Conservation (phyloP, 345 rosid species). For the Psidium friedrichsthalianum region DNA sequence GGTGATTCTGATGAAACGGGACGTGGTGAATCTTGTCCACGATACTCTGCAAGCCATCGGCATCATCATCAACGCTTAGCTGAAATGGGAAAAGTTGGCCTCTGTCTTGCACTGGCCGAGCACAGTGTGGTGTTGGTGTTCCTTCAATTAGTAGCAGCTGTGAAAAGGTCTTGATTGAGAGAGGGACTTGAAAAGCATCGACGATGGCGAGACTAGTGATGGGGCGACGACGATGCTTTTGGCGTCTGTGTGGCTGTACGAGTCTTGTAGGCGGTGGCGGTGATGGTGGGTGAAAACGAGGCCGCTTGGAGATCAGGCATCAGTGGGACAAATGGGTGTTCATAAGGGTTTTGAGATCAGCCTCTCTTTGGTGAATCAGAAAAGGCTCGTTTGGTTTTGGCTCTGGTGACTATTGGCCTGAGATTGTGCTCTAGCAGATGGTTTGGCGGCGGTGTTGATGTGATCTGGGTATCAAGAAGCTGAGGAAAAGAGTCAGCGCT, state of each 20-base stretch:
- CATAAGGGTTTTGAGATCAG: slow-evolving; percentile 36
- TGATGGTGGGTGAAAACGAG: slow-evolving; percentile 3
- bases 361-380: slow-evolving; percentile 20
- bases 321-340: slow-evolving; percentile 20
- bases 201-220: slow-evolving; percentile 7
- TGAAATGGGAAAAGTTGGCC: slow-evolving; percentile 33
- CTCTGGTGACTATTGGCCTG: slow-evolving; percentile 4
- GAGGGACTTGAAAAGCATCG: slow-evolving; percentile 40
- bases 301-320: slow-evolving; percentile 7
- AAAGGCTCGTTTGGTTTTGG: slow-evolving; percentile 12
- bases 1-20: slow-evolving; percentile 13
- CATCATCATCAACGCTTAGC: slow-evolving; percentile 2
- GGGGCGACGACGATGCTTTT: slow-evolving; percentile 1
- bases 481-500: slow-evolving; percentile 26
- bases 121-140: slow-evolving; percentile 12
- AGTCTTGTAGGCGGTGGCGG: slow-evolving; percentile 1
- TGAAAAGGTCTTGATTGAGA: slow-evolving; percentile 26
- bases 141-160: slow-evolving; percentile 9
- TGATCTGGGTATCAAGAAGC: slow-evolving; percentile 30
- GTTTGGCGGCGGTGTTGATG: slow-evolving; percentile 1
- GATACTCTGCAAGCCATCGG: slow-evolving; percentile 16
- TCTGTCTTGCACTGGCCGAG: slow-evolving; percentile 55
- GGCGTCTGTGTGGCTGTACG: not conserved
- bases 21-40: slow-evolving; percentile 23
- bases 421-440: slow-evolving; percentile 19